Base-by-base conservation (phyloP, 257 asterid genomes). In the Solanum chaucha region DNA sequence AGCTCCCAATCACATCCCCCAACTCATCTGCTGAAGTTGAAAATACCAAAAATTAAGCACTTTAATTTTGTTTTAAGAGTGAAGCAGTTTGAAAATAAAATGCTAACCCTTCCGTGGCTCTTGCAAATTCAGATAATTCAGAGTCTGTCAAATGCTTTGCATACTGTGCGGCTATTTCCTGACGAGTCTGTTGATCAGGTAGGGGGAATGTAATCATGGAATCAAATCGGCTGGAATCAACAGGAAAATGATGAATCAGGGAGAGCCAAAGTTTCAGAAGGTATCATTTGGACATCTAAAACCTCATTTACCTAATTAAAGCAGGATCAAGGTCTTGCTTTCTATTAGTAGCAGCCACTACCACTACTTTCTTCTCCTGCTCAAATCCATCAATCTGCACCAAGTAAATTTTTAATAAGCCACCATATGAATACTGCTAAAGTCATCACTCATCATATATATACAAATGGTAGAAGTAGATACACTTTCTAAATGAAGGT, bases 261-360 rank as follows among this genome's bases (percentile, higher is more conserved):
- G 15, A 85, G 11, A 72, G 87, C 82, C 67, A 28, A 81, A 81
- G n/a, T 48, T 81, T 30, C 68, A 30, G 36, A 51, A 46, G 19
- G 68, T 48, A 81, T 81, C 68, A 48, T 48, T 48, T 51, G 38
- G 67, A 48, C 30, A 30, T 30, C 44, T 48, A 81, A 30, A 81
- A 48, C 28, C 44, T 81, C 85, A 48, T 81, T 75, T 90, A 95
- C 99, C 99, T 97, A 86, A 94, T 92, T 87, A 97, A 91, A 84
- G 99, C 99, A 44, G 98, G 98, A 92, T 95, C 99, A 84, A 97
- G 98, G 90, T 97, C 99, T 88, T 94, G 96, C 87, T 95, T 97
- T 89, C 99, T 92, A 89, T 94, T 97, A 85, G 98, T 97, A 88
- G 99, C 99, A 89, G 98, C 99, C 90, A 97, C 92, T 58, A 95